phyloP scores from a whole-genome alignment of 2,329 filamentous ascomycete species.

The Akanthomyces dipterigenus region DNA sequence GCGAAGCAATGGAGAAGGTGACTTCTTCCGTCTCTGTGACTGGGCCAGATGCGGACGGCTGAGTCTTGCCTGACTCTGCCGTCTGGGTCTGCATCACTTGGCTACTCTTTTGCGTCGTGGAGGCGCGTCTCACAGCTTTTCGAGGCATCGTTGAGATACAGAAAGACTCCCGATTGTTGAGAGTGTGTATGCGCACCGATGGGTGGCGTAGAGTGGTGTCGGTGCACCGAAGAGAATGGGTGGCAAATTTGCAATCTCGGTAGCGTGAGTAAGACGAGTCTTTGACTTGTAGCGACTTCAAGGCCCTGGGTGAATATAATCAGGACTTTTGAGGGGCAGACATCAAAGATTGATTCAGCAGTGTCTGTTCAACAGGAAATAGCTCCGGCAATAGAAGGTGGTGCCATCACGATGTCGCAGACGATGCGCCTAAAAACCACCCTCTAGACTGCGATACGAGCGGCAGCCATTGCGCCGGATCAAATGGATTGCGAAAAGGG shows the following conservation, averaged over 20 bases:
- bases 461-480: conserved; percentile 24
- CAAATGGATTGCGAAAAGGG: neutral
- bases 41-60: conserved; percentile 30
- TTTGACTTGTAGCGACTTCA: neutral
- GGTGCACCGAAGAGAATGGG: neutral
- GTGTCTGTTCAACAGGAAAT: neutral
- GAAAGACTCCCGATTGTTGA: no score
- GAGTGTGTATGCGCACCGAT: neutral
- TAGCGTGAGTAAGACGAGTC: neutral
- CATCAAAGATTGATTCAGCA: neutral
- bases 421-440: conserved; percentile 34
- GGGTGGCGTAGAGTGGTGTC: conserved; percentile 10
- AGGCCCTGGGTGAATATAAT: neutral
- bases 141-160: conserved; percentile 15
- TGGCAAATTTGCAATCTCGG: conserved; percentile 3
- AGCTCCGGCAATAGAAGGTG: conserved; percentile 34
- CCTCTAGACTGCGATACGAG: conserved; percentile 47
- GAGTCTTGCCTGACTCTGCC: conserved; percentile 13
- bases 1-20: conserved; percentile 34
- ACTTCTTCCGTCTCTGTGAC: conserved; percentile 34
- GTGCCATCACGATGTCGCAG: conserved; percentile 46
- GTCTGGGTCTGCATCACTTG: conserved; percentile 11
- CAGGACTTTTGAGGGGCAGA: neutral
- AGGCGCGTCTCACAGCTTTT: conserved; percentile 24
- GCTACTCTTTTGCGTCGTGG: conserved; percentile 21